phyloP scores from a whole-genome alignment of 2,329 filamentous ascomycete genomes.

The Colletotrichum sp. region DNA sequence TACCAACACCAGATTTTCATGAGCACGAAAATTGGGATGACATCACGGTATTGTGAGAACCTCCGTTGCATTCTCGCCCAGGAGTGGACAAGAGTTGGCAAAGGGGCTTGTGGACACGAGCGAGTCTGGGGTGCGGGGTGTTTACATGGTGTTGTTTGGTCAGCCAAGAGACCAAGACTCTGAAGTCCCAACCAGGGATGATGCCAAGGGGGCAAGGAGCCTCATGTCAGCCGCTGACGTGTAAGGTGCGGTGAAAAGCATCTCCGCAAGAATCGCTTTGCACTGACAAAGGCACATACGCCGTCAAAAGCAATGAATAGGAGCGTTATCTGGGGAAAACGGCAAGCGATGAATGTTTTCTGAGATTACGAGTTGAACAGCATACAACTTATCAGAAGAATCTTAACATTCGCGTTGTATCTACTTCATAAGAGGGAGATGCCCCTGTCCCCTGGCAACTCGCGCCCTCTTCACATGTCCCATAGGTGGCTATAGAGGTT shows the following conservation, averaged over 20 bases:
- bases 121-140: neutral
- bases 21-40: neutral
- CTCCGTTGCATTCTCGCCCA: constrained; percentile 5
- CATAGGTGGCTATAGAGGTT: too few relatives aligned
- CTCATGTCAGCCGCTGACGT: neutral
- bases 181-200: neutral
- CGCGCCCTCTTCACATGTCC: too few relatives aligned
- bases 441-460: too few relatives aligned
- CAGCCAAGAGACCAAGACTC: neutral
- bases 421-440: too few relatives aligned
- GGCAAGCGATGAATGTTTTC: too few relatives aligned
- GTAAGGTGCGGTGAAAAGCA: neutral
- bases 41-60: neutral
- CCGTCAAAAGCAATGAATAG: too few relatives aligned
- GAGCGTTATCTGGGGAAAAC: too few relatives aligned
- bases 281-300: too few relatives aligned
- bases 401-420: too few relatives aligned
- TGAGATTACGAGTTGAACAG: too few relatives aligned
- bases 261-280: constrained; percentile 17
- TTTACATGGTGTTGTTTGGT: neutral
- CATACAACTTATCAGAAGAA: too few relatives aligned
- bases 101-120: neutral
- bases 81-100: constrained; percentile 9
- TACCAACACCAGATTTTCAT: neutral
- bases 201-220: neutral